Base-by-base conservation (phyloP, 2,329 filamentous ascomycete species). In the Hymenoscyphus fructigenus region DNA sequence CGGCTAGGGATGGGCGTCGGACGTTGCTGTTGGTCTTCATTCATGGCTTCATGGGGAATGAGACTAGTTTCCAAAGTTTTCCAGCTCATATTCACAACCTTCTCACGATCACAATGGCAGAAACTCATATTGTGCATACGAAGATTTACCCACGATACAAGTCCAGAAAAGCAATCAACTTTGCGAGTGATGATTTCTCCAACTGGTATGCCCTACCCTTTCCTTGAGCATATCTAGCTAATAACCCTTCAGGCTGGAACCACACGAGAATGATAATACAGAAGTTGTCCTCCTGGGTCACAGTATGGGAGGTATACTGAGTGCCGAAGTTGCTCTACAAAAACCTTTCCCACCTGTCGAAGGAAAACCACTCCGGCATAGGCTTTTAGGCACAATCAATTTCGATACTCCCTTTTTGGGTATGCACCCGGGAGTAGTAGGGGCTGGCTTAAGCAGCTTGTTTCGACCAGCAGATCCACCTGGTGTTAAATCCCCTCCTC, bases 41-140 rank as follows among this genome's bases (percentile, higher is more conserved):
- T 63, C 93, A 97, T 79, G 93, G 93, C 66, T 97, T 96, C 78
- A 90, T 95, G 83, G 93, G 93, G 60, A 90, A 91, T 66, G 91
- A 95, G 76, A 90, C 90, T 36, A 96, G 91, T 65, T 97, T 97
- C 75, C 86, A 88, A 67, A 91, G 90, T 56, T 96, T 97, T 71
- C 93, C 93, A 0, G 91, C 91, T 7, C 92, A 97, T 78, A 85
- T 97, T 3, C 93, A 97, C 76, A 85, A 88, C 70, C 83, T 91
- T 41, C 81, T 96, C 47, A 86, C 86, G 14, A 81, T 85, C 9
- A 82, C 88, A 0, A 79, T 97, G 14, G 80, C 81, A 26, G 88
- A 91, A 29, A 89, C 88, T 5, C 92, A 96, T 79, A 84, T 89
- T 41, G 88, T 97, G 0, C 92, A 96, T 77, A 91, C 92, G 66